These are phyloP conservation scores for Citeromyces hawaiiensis DNA, from an alignment of 1,139 yeast species.

Conservation along the genomic window DNA sequence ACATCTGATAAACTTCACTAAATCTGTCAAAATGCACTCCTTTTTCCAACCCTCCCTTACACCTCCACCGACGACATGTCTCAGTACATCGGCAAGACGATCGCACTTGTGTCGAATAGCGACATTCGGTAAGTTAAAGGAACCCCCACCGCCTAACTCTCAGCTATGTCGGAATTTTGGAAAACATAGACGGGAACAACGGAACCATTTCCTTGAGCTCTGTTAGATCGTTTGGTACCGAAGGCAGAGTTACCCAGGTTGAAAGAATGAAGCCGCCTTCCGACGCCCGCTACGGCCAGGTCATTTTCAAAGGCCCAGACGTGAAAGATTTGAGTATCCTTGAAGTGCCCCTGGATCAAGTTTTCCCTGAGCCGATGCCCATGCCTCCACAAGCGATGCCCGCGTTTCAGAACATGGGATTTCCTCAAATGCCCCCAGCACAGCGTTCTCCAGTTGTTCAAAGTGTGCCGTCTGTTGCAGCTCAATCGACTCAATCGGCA, in stretches of 20 bases:
- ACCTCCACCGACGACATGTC: constrained; percentile 10
- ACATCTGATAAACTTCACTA: no score
- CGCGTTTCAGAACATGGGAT: neutral
- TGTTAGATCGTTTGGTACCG: constrained; percentile 86
- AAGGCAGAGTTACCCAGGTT: constrained; percentile 75
- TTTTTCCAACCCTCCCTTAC: neutral
- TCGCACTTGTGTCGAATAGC: constrained; percentile 76
- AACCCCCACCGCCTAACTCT: neutral
- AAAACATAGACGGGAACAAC: constrained; percentile 79
- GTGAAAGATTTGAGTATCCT: constrained; percentile 82
- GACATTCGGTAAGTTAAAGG: constrained; percentile 44
- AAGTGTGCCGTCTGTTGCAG: constrained; percentile 3
- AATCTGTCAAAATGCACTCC: neutral
- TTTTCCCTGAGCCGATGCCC: constrained; percentile 24
- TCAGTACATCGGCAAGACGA: constrained; percentile 57
- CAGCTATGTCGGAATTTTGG: constrained; percentile 78
- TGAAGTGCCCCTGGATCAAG: constrained; percentile 48
- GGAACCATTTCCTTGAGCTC: constrained; percentile 79
- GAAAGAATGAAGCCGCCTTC: constrained; percentile 65
- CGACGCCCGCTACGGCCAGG: constrained; percentile 52
- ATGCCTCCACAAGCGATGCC: constrained; percentile 3
- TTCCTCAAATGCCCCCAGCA: constrained; percentile 4
- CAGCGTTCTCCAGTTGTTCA: constrained; percentile 2
- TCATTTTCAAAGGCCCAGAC: constrained; percentile 85
- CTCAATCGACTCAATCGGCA: constrained; percentile 11